These are phyloP conservation scores for Fusarium torreyae DNA, from an alignment of 2,329 filamentous ascomycete species.

Conservation along the genomic window DNA sequence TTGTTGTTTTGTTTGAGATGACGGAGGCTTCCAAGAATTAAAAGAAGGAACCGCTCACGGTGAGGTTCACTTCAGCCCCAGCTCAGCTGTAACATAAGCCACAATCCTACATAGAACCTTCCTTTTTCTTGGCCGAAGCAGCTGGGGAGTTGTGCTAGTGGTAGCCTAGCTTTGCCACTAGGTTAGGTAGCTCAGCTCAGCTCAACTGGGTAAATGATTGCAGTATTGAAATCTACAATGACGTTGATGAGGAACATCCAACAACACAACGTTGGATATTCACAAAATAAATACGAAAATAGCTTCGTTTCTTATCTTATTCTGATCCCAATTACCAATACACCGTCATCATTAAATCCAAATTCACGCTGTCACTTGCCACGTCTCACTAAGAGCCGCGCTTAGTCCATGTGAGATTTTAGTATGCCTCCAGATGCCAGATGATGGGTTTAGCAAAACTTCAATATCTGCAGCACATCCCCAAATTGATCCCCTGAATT, in stretches of 20 bases:
- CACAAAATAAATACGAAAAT: background rate
- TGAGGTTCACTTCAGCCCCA: slow-evolving; percentile 21
- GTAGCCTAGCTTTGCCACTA: slow-evolving; percentile 25
- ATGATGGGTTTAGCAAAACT: slow-evolving; percentile 2
- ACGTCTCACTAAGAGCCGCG: slow-evolving; percentile 19
- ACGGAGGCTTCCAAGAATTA: slow-evolving; percentile 16
- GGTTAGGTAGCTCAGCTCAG: background rate
- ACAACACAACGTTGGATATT: background rate
- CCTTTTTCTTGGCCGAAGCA: slow-evolving; percentile 25
- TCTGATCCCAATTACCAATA: background rate
- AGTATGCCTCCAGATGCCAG: slow-evolving; percentile 7
- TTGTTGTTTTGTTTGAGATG: slow-evolving; percentile 25
- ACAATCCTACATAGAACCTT: slow-evolving; percentile 28
- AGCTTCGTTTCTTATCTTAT: background rate
- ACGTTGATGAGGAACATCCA: background rate
- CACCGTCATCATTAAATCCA: background rate
- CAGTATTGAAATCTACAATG: slow-evolving; percentile 1
- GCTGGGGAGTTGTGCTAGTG: slow-evolving; percentile 27
- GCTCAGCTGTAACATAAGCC: slow-evolving; percentile 20
- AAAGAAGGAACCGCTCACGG: background rate
- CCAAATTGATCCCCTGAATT: slow-evolving; percentile 15
- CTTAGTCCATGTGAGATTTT: slow-evolving; percentile 31
- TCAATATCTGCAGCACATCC: slow-evolving; percentile 7
- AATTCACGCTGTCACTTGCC: slow-evolving; percentile 12
- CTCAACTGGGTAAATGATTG: slow-evolving; percentile 9